Base-by-base conservation (phyloP, 768 basidiomycete species). In the Suillus occidentalis region DNA sequence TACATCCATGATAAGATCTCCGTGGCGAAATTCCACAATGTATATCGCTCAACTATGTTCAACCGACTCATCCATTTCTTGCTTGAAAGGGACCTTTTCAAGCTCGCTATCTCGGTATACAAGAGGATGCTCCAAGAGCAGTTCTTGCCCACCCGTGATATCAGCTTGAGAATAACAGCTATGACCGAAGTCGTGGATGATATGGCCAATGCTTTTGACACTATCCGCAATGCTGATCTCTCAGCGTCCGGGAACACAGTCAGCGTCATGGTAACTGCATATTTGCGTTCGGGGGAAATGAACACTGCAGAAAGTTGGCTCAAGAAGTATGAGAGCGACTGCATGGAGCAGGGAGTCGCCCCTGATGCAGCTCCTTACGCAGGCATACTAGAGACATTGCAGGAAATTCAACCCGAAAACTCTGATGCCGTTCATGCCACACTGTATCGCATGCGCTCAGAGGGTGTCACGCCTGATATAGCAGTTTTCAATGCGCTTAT, bases 401-500 rank as follows among this genome's bases (percentile, higher is more conserved):
- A 73, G 13, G 69, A 78, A 9, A 72, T 74, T 9, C 69, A 71
- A 20, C 70, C 74, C 20, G 68, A 67, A 22, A 77, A 82, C 47
- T 62, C 65, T 3, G 68, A 56, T 5, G 75, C 77, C 1, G 70
- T 81, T 52, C 68, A 78, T 60, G 73, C 69, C 16, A 73, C 84
- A 0, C 72, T 87, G 57, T 67, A 72, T 6, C 72, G 76, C 53
- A 83, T 85, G 79, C 69, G 71, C 57, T 70, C 75, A 22, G 74
- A 78, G 2, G 77, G 77, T 4, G 73, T 83, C 14, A 49, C 70
- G 2, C 79, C 81, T 0, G 76, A 83, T 61, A 73, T 78, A 10
- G 68, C 69, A 45, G 67, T 86, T n/a, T 81, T 86, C 74, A 86
- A 87, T 63, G 65, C 79, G 9, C 78, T 88, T 66, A 79, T 87